These are phyloP conservation scores for Eragrostis nindensis DNA, from an alignment of 176 grass and related monocot genomes.

Conservation along the genomic window DNA sequence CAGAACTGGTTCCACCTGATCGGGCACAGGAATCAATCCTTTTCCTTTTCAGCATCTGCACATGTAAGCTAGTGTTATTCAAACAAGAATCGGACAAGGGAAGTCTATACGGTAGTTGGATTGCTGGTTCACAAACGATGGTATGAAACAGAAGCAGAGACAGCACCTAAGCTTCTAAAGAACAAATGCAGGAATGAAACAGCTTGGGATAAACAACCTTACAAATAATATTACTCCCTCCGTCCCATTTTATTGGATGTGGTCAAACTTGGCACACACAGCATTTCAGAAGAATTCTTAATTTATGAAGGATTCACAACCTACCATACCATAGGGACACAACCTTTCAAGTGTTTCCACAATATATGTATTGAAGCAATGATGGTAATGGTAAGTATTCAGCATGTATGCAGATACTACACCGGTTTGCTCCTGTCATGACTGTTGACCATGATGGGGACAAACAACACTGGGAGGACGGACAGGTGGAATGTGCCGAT, in stretches of 20 bases:
- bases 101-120: not conserved
- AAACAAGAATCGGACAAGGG: not conserved
- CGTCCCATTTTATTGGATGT: no score
- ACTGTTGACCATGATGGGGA: no score
- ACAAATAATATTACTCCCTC: not conserved
- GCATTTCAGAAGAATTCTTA: no score
- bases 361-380: not conserved
- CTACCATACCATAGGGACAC: not conserved
- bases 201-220: not conserved
- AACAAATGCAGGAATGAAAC: not conserved
- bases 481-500: no score
- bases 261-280: no score
- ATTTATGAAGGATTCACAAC: not conserved
- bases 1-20: slow-evolving; percentile 42
- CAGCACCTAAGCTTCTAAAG: not conserved
- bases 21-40: slow-evolving; percentile 10
- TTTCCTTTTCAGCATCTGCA: slow-evolving; percentile 48
- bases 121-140: not conserved
- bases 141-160: not conserved
- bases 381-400: not conserved
- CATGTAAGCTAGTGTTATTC: slow-evolving; percentile 12
- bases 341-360: not conserved
- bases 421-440: not conserved
- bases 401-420: not conserved
- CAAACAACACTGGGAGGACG: no score